Evolutionary conservation across 306 rosid genomes (phyloP), one percentile per base, ranked within the genome.

Genomic region (Elaeagnus macrophylla): DNA sequence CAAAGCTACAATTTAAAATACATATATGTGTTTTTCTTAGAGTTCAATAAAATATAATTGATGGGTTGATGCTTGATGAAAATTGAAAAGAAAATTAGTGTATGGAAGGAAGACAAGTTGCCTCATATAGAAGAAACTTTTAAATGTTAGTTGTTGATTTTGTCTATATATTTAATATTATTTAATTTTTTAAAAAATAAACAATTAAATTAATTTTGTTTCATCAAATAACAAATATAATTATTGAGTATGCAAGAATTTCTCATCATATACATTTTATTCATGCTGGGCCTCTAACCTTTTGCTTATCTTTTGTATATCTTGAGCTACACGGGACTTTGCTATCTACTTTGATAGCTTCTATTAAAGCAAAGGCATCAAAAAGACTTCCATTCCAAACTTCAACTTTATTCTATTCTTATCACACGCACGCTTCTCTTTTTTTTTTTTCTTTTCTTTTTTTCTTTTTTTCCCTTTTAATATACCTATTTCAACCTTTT

Each of bases 281-380:
- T 44, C 13, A 9, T 44, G 12, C 6, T 57, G 19, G 41, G 13
- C 37, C 9, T 35, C 20, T 42, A 19, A 38, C 60, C 47, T 57
- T 67, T n/a, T 37, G 25, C 35, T 64, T 45, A 17, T 39, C 13
- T 67, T 45, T 63, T 61, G 70, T 54, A 67, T 75, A 74, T 62
- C 88, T 78, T 80, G 85, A 78, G 65, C 58, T 64, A 55, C 85
- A 86, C 85, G 88, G 85, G 80, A 74, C 15, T 32, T 5, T 25
- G 4, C 4, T 9, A 51, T 57, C 63, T 76, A 60, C 72, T 48
- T 40, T 9, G 46, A 65, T 40, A 51, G 72, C 42, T 70, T 65
- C 68, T 61, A 19, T 62, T 17, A 67, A 77, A 67, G 77, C 55
- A 53, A 65, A 18, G 58, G 69, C 59, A 57, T 63, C 70, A 48